Conservation (phyloP, 176 grass and related monocot genomes). For the Aegilops bicornis region DNA sequence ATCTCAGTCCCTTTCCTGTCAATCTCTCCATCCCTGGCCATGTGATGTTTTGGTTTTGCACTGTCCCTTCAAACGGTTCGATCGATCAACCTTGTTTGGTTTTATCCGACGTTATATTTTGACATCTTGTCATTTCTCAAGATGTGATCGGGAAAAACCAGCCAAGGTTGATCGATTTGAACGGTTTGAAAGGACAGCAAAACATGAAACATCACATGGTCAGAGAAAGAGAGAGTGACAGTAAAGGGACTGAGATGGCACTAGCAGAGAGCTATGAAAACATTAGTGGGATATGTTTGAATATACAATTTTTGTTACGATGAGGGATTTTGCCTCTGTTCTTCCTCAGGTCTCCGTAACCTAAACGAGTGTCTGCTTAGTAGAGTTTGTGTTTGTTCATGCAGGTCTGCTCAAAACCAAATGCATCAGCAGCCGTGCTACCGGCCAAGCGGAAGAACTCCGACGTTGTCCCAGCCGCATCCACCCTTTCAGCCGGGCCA, state of each 20-base stretch:
- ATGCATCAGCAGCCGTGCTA: not conserved
- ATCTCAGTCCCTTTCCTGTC: not conserved
- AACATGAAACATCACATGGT: not conserved
- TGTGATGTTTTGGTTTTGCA: not conserved
- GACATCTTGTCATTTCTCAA: not conserved
- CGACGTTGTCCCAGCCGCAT: not conserved
- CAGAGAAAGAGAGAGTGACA: not conserved
- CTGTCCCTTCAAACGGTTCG: not conserved
- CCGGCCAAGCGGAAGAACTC: conserved; percentile 22
- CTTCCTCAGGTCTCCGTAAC: not conserved
- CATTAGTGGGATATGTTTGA: not conserved
- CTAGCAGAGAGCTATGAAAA: not conserved
- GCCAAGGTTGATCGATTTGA: not conserved
- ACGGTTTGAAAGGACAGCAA: not conserved
- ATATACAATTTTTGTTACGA: not conserved
- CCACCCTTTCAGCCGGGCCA: not conserved
- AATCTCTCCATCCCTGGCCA: not conserved
- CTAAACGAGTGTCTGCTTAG: not conserved
- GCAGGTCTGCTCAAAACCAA: not conserved
- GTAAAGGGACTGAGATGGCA: not conserved
- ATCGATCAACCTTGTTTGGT: not conserved
- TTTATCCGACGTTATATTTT: not conserved
- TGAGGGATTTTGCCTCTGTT: not conserved
- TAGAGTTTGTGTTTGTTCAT: not conserved
- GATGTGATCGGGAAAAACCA: not conserved